Conservation (phyloP, 257 asterid species). For the Gentiana straminea region DNA sequence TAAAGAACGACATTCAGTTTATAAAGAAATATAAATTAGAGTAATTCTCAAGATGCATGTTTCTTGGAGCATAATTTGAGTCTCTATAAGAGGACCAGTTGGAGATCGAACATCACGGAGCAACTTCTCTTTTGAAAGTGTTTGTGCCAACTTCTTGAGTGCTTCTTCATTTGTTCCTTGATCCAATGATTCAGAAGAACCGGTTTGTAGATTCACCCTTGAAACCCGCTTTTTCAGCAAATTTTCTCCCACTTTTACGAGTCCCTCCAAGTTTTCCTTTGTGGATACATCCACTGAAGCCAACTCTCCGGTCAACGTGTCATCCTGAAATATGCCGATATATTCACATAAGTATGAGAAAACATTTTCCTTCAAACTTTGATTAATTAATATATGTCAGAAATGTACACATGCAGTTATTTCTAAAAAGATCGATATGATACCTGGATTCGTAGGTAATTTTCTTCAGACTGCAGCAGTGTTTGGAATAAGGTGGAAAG, state of each 20-base stretch:
- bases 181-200: constrained; percentile 14
- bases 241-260: constrained; percentile 23
- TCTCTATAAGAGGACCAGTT: too few relatives aligned
- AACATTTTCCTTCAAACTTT: too few relatives aligned
- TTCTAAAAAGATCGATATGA: neutral
- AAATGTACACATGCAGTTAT: too few relatives aligned
- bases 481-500: constrained; percentile 4
- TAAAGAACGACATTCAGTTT: too few relatives aligned
- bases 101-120: constrained; percentile 1
- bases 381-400: too few relatives aligned
- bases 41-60: too few relatives aligned
- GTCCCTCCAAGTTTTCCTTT: constrained; percentile 22
- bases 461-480: constrained; percentile 16
- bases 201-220: constrained; percentile 28
- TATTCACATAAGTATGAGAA: too few relatives aligned
- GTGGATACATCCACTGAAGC: constrained; percentile 37
- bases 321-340: constrained; percentile 17
- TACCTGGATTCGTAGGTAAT: constrained; percentile 43
- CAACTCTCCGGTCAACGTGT: constrained; percentile 20
- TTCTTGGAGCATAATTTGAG: too few relatives aligned
- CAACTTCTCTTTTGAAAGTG: constrained; percentile 9
- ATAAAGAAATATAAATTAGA: too few relatives aligned
- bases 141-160: constrained; percentile 14
- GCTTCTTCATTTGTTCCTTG: constrained; percentile 30
- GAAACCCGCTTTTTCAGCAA: constrained; percentile 34